Percentiles rank a stretch among this genome's conserved stretches.
Conservation (phyloP, 108 stramenopile species). For the Nitzschia inconspicua region DNA sequence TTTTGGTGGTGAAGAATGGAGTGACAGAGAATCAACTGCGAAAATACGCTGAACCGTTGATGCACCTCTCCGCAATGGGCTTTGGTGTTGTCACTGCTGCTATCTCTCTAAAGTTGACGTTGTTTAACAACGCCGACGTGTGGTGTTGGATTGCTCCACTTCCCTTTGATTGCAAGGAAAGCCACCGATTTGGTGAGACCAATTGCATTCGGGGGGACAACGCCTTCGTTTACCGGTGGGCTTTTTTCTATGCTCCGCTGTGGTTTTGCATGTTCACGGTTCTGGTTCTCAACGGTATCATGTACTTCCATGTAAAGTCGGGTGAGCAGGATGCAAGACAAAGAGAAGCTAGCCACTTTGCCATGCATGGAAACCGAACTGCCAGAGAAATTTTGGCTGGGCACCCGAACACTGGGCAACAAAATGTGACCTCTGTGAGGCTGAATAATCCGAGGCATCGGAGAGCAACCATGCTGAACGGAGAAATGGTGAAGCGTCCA, state of each 20-base stretch:
- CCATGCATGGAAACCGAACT: constrained; percentile 2
- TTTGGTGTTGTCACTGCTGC: constrained; percentile 21
- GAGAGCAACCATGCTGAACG: no score
- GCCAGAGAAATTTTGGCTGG: no score
- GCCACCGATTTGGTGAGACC: not conserved
- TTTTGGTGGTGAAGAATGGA: constrained; percentile 34
- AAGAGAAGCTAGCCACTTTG: not conserved
- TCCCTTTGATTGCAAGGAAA: constrained; percentile 27
- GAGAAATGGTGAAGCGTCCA: no score
- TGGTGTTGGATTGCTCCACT: constrained; percentile 58
- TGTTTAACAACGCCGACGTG: constrained; percentile 35
- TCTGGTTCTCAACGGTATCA: not conserved
- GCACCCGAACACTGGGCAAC: no score
- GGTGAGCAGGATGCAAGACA: not conserved
- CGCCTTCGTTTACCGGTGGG: constrained; percentile 36
- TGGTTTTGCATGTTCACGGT: constrained; percentile 13
- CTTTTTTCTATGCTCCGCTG: constrained; percentile 8
- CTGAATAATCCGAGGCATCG: no score
- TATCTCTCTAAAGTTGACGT: constrained; percentile 22
- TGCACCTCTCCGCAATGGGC: constrained; percentile 27
- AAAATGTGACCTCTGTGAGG: no score
- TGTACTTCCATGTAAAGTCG: not conserved
- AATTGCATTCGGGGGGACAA: constrained; percentile 47
- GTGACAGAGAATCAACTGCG: constrained; percentile 23
- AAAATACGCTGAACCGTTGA: constrained; percentile 20